These are phyloP conservation scores for Alternaria gaisen DNA, from an alignment of 2,329 filamentous ascomycete species.

Conservation along the genomic window DNA sequence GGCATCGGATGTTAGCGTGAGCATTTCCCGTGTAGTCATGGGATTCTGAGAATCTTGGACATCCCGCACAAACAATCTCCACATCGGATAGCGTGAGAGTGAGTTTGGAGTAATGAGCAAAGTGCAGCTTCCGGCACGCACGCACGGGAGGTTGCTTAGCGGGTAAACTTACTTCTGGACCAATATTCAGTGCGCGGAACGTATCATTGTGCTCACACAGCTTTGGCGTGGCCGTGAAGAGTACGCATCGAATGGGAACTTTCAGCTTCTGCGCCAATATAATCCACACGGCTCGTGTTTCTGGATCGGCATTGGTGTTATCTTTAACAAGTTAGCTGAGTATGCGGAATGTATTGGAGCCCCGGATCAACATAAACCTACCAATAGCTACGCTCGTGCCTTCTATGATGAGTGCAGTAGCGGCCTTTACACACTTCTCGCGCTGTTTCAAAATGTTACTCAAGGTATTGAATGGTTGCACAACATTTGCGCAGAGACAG, in stretches of 20 bases:
- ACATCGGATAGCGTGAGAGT: conserved; percentile 19
- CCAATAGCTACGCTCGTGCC: conserved; percentile 79
- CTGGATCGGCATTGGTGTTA: conserved; percentile 90
- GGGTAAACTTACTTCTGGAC: conserved; percentile 44
- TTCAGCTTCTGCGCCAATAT: conserved; percentile 73
- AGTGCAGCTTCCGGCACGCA: conserved; percentile 8
- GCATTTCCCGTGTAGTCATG: conserved; percentile 8
- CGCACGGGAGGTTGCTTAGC: conserved; percentile 18
- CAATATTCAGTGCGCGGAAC: conserved; percentile 71
- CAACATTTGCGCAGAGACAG: conserved; percentile 32
- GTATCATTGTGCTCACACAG: conserved; percentile 87
- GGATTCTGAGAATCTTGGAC: not conserved
- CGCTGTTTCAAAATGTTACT: conserved; percentile 58
- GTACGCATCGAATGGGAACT: conserved; percentile 83
- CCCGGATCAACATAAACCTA: conserved; percentile 61
- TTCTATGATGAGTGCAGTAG: conserved; percentile 69
- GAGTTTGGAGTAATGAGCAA: conserved; percentile 5
- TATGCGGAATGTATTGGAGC: conserved; percentile 25
- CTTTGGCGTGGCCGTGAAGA: conserved; percentile 76
- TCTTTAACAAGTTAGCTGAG: conserved; percentile 66
- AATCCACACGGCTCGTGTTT: conserved; percentile 81
- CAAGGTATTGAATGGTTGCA: conserved; percentile 32
- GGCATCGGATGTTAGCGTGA: conserved; percentile 26
- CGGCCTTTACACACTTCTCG: conserved; percentile 74
- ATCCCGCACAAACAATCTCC: conserved; percentile 18